Conservation (phyloP, 805 yeast species). For the Wickerhamiella qilinensis region DNA sequence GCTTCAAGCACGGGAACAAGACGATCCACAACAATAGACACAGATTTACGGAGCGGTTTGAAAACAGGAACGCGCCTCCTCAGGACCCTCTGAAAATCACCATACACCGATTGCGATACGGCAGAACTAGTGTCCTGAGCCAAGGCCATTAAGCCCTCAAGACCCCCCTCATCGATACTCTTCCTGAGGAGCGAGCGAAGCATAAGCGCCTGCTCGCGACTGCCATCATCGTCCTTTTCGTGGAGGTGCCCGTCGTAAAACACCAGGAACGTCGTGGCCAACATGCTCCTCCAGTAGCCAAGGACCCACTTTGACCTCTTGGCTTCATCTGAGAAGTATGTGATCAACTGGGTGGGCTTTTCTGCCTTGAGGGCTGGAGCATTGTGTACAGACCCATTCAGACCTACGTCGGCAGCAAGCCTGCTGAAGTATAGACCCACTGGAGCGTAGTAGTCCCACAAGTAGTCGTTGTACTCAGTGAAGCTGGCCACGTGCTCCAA, state of each 20-base stretch:
- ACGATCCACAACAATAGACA: slow-evolving; percentile 7
- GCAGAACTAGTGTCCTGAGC: slow-evolving; percentile 19
- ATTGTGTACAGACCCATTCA: not conserved
- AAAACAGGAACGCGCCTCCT: slow-evolving; percentile 21
- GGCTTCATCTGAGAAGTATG: not conserved
- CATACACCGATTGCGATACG: slow-evolving; percentile 8
- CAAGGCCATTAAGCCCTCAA: slow-evolving; percentile 24
- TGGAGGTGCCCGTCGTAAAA: slow-evolving; percentile 2
- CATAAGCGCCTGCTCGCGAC: slow-evolving; percentile 12
- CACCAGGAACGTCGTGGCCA: slow-evolving; percentile 12
- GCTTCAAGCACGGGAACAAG: slow-evolving; percentile 13
- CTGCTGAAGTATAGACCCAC: slow-evolving; percentile 14
- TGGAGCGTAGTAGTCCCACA: slow-evolving; percentile 51
- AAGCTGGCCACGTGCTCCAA: slow-evolving; percentile 32
- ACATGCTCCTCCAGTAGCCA: slow-evolving; percentile 16
- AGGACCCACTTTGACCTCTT: slow-evolving; percentile 14
- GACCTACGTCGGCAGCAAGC: not conserved
- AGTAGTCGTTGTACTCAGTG: slow-evolving; percentile 39
- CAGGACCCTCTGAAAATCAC: slow-evolving; percentile 15
- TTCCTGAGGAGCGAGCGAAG: slow-evolving; percentile 14
- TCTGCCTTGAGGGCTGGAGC: too few relatives aligned
- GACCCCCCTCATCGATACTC: slow-evolving; percentile 23
- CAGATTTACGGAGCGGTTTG: too few relatives aligned
- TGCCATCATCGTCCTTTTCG: not conserved
- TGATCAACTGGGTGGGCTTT: too few relatives aligned